A percentile compares a stretch with the other conserved stretches of the same genome.
phyloP scores from a whole-genome alignment of 352 stramenopile genomes.

The Phytophthora quininea region DNA sequence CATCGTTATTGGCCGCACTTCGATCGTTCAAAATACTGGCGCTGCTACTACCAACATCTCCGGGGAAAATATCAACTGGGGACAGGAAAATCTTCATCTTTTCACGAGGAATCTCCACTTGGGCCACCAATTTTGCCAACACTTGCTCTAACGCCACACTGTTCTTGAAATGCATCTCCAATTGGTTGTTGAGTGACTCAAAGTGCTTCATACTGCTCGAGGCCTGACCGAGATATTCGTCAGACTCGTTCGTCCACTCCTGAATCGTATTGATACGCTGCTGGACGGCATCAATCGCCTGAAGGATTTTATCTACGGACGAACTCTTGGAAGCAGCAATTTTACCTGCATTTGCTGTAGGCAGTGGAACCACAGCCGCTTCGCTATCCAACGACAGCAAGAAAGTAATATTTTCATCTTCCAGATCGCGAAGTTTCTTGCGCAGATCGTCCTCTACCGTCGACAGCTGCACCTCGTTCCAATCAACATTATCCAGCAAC shows the following conservation, averaged over 20 bases:
- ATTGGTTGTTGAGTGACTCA: constrained; percentile 78
- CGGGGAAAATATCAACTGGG: constrained; percentile 53
- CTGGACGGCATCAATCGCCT: constrained; percentile 58
- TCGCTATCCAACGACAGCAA: constrained; percentile 67
- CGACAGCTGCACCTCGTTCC: constrained; percentile 55
- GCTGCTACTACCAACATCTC: constrained; percentile 31
- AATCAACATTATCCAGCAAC: constrained; percentile 61
- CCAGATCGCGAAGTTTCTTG: constrained; percentile 61
- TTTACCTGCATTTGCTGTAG: neutral
- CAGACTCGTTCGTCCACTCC: constrained; percentile 67
- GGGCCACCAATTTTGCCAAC: constrained; percentile 51
- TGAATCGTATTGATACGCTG: constrained; percentile 48
- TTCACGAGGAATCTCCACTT: constrained; percentile 62
- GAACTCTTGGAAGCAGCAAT: constrained; percentile 12
- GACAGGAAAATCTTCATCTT: constrained; percentile 60
- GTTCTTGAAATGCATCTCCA: constrained; percentile 86
- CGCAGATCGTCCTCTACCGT: constrained; percentile 61
- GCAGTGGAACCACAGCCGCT: constrained; percentile 10
- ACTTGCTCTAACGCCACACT: constrained; percentile 65
- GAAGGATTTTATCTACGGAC: constrained; percentile 66
- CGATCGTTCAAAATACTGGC: constrained; percentile 9
- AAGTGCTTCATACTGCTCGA: constrained; percentile 80
- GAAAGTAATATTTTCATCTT: constrained; percentile 82
- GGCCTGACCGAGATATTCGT: constrained; percentile 60
- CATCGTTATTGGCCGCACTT: constrained; percentile 3